These are phyloP conservation scores for Hamigera avellanea DNA, from an alignment of 495 filamentous ascomycete species.

Conservation along the genomic window DNA sequence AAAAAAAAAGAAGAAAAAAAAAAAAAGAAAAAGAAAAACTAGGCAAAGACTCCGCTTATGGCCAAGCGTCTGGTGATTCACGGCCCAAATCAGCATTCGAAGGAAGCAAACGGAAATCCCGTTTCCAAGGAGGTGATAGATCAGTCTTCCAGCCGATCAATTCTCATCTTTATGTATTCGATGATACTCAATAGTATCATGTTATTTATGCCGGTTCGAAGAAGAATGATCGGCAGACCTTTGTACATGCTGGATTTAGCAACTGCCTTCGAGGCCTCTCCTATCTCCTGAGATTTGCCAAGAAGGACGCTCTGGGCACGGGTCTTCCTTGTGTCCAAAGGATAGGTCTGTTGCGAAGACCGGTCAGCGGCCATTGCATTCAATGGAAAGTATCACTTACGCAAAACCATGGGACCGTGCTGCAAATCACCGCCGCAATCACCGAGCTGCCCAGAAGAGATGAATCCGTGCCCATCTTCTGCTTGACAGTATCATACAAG, in stretches of 20 bases:
- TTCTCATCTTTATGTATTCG: conserved; percentile 32
- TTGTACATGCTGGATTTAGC: conserved; percentile 40
- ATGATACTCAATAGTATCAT: conserved; percentile 37
- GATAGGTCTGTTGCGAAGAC: conserved; percentile 28
- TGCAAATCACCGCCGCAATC: conserved; percentile 36
- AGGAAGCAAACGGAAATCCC: not conserved
- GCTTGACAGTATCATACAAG: conserved; percentile 84
- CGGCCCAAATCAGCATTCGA: too few species aligned
- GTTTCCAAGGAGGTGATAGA: too few species aligned
- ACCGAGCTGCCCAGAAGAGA: conserved; percentile 30
- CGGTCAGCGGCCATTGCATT: not conserved
- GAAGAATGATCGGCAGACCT: conserved; percentile 34
- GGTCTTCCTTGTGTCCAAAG: conserved; percentile 37
- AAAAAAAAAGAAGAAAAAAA: too few species aligned
- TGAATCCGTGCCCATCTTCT: conserved; percentile 54
- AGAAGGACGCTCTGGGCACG: conserved; percentile 36
- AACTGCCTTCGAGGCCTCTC: conserved; percentile 30
- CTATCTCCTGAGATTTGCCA: conserved; percentile 33
- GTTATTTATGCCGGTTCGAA: conserved; percentile 37
- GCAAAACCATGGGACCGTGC: conserved; percentile 36
- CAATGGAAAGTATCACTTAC: conserved; percentile 18
- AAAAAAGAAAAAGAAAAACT: too few species aligned
- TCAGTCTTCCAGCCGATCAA: conserved; percentile 19
- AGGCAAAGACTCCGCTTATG: too few species aligned
- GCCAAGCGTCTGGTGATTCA: too few species aligned